Evolutionary conservation across 345 rosid genomes (phyloP).

Genomic region (Eutrema heterophyllum): DNA sequence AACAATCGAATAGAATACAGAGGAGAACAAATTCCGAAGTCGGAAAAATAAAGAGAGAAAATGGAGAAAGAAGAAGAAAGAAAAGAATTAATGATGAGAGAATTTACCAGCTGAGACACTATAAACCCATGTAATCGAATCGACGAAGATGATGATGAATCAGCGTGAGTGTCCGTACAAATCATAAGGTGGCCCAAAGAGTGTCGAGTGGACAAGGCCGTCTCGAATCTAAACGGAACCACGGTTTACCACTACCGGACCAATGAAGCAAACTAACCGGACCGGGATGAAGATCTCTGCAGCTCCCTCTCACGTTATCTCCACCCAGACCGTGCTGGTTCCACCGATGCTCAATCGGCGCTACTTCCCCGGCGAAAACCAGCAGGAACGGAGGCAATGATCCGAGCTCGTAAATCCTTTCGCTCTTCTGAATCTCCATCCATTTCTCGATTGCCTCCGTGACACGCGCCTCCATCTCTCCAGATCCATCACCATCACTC

Average conservation of each 20-base stretch:
- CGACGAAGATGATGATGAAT: neutral
- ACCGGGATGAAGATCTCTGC: conserved; percentile 84
- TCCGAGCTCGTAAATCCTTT: conserved; percentile 86
- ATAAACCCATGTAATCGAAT: neutral
- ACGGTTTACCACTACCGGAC: conserved; percentile 99
- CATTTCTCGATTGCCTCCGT: conserved; percentile 79
- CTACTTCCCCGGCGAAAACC: conserved; percentile 82
- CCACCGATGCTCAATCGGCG: conserved; percentile 95
- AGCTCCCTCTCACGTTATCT: conserved; percentile 87
- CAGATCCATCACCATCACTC: conserved; percentile 98
- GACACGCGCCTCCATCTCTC: conserved; percentile 68
- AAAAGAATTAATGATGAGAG: conserved; percentile 16
- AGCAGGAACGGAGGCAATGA: conserved; percentile 87
- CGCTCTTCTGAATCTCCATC: conserved; percentile 95
- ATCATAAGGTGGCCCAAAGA: conserved; percentile 84
- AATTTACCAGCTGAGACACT: conserved; percentile 26
- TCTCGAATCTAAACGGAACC: conserved; percentile 82
- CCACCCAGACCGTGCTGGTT: conserved; percentile 97
- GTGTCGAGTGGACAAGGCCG: conserved; percentile 78
- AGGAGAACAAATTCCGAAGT: conserved; percentile 16
- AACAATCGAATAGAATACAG: conserved; percentile 29
- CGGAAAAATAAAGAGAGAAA: neutral
- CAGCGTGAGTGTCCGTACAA: conserved; percentile 55
- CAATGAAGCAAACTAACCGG: conserved; percentile 94
- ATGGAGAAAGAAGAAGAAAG: neutral